A percentile compares a stretch with the other conserved stretches of the same genome.
phyloP scores from a whole-genome alignment of 176 grass and related monocot genomes.

The Cenchrus purpureus region DNA sequence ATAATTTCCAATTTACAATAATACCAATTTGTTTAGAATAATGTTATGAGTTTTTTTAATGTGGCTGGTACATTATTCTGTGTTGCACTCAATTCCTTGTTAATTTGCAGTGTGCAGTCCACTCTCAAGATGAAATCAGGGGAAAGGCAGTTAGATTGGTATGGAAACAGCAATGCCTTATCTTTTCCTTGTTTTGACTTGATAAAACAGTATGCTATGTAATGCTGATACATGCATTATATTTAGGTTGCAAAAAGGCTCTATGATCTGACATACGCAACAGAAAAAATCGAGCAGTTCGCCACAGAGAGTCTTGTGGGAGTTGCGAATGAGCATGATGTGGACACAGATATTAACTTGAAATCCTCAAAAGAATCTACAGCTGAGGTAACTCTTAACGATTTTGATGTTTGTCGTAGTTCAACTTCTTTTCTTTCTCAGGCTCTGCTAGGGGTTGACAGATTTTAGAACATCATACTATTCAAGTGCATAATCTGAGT shows the following conservation, averaged over 20 bases:
- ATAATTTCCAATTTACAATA: slow-evolving; percentile 11
- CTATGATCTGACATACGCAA: slow-evolving; percentile 72
- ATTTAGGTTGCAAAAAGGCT: slow-evolving; percentile 87
- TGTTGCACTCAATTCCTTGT: slow-evolving; percentile 35
- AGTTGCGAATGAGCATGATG: slow-evolving; percentile 59
- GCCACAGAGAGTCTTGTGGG: slow-evolving; percentile 69
- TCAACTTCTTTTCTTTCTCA: slow-evolving; percentile 6
- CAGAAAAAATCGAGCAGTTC: slow-evolving; percentile 79
- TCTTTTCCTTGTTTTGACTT: slow-evolving; percentile 25
- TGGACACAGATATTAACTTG: slow-evolving; percentile 47
- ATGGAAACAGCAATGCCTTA: slow-evolving; percentile 39
- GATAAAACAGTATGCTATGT: slow-evolving; percentile 11
- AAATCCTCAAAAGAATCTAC: slow-evolving; percentile 46
- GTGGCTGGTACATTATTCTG: slow-evolving; percentile 9
- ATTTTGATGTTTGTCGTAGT: slow-evolving; percentile 21
- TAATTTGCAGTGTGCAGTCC: slow-evolving; percentile 81
- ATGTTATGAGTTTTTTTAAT: slow-evolving; percentile 7
- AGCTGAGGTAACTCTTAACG: slow-evolving; percentile 56
- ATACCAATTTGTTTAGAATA: slow-evolving; percentile 17
- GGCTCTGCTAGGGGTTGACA: slow-evolving; percentile 18
- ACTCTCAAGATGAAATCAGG: slow-evolving; percentile 95
- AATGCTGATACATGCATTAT: slow-evolving; percentile 29
- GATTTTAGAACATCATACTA: not conserved
- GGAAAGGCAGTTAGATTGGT: slow-evolving; percentile 90
- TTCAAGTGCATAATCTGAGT: not conserved